Conservation (phyloP, 1,284 basidiomycete species). For the Anthracocystis walkeri region DNA sequence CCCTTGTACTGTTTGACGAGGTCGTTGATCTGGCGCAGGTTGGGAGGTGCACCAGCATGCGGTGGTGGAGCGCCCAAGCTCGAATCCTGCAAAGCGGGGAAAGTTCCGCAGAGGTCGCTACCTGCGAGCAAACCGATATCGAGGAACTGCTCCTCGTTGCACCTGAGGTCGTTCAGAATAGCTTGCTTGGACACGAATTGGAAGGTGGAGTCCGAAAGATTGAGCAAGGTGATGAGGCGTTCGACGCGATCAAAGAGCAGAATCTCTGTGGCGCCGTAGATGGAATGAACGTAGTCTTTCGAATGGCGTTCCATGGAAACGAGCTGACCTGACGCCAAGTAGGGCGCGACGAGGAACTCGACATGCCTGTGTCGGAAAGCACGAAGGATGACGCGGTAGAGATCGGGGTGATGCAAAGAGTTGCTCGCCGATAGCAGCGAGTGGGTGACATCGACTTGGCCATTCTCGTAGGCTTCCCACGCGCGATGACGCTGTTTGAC, state of each 20-base stretch:
- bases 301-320: slow-evolving; percentile 93
- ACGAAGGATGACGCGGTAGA: slow-evolving; percentile 89
- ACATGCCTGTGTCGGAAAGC: slow-evolving; percentile 95
- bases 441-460: slow-evolving; percentile 81
- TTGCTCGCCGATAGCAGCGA: slow-evolving; percentile 82
- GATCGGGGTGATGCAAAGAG: slow-evolving; percentile 76
- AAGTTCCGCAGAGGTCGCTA: slow-evolving; percentile 82
- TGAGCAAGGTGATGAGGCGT: slow-evolving; percentile 87
- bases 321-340: slow-evolving; percentile 89
- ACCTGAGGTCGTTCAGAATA: slow-evolving; percentile 80
- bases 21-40: slow-evolving; percentile 71
- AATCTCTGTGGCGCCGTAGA: slow-evolving; percentile 90
- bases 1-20: slow-evolving; percentile 62
- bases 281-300: slow-evolving; percentile 93
- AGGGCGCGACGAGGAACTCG: slow-evolving; percentile 95
- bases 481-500: slow-evolving; percentile 58
- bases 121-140: slow-evolving; percentile 93
- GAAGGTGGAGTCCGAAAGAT: slow-evolving; percentile 72
- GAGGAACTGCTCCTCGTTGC: slow-evolving; percentile 91
- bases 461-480: slow-evolving; percentile 67
- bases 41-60: slow-evolving; percentile 45
- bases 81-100: slow-evolving; percentile 80
- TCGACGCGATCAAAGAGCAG: slow-evolving; percentile 88
- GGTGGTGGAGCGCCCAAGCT: slow-evolving; percentile 49
- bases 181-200: slow-evolving; percentile 85